Evolutionary conservation across 176 grass and related monocot species (phyloP).

Genomic region (Puya raimondii): DNA sequence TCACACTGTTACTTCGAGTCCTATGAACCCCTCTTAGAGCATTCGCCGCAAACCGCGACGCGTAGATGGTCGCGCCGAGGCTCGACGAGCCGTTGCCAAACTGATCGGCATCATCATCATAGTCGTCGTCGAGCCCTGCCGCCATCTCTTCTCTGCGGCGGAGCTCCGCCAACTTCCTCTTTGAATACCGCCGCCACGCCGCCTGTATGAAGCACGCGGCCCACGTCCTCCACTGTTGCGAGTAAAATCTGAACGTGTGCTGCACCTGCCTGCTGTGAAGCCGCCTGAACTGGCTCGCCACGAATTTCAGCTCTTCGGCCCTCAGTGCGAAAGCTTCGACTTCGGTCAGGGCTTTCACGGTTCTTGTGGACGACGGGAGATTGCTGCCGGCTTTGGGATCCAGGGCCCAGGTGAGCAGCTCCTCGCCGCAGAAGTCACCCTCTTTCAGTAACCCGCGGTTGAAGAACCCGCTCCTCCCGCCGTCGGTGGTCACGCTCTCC

Average conservation of each 20-base stretch:
- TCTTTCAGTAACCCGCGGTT: slow-evolving; percentile 42
- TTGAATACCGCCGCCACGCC: slow-evolving; percentile 39
- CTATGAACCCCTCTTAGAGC: slow-evolving; percentile 38
- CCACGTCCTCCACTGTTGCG: slow-evolving; percentile 68
- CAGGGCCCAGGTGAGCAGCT: slow-evolving; percentile 63
- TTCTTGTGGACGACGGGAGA: slow-evolving; percentile 55
- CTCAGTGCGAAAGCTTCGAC: slow-evolving; percentile 52
- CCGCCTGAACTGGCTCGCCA: slow-evolving; percentile 46
- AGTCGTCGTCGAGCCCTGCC: background rate
- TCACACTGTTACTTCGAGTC: slow-evolving; percentile 11
- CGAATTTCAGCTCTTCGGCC: slow-evolving; percentile 68
- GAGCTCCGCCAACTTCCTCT: slow-evolving; percentile 38
- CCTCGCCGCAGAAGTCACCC: slow-evolving; percentile 64
- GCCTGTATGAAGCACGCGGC: slow-evolving; percentile 62
- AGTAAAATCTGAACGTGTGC: slow-evolving; percentile 74
- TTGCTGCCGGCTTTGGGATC: slow-evolving; percentile 48
- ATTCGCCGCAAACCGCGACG: slow-evolving; percentile 51
- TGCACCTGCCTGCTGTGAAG: slow-evolving; percentile 73
- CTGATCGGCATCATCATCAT: background rate
- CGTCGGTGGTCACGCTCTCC: slow-evolving; percentile 62
- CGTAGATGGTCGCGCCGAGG: slow-evolving; percentile 40
- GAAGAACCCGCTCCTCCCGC: slow-evolving; percentile 55
- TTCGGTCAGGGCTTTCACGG: slow-evolving; percentile 60
- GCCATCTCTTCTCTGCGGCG: slow-evolving; percentile 33
- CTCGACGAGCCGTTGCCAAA: slow-evolving; percentile 8